Evolutionary conservation across 2,329 filamentous ascomycete genomes (phyloP).

Genomic region (Phialophora tarda): DNA sequence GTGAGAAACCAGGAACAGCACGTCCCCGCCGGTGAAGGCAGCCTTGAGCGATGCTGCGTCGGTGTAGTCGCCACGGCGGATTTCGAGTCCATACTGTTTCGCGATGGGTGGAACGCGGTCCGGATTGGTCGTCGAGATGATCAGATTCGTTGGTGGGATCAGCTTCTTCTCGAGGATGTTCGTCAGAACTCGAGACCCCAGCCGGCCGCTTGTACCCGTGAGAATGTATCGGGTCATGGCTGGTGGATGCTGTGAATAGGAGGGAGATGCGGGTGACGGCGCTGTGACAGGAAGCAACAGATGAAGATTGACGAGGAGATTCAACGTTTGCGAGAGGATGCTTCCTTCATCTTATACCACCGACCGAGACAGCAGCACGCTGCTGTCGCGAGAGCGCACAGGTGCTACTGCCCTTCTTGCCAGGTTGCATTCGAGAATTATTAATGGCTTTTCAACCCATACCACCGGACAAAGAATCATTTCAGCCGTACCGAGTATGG

Average conservation of each 20-base stretch:
- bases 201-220: constrained; percentile 7
- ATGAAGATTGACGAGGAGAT: not conserved
- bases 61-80: constrained; percentile 6
- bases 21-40: constrained; percentile 4
- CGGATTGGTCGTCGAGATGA: constrained; percentile 13
- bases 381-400: not conserved
- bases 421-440: not conserved
- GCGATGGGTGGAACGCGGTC: constrained; percentile 6
- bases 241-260: not conserved
- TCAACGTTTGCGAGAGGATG: not conserved
- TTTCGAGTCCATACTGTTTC: constrained; percentile 4
- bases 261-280: not conserved
- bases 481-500: not conserved
- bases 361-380: not conserved
- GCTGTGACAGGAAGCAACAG: not conserved
- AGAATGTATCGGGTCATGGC: constrained; percentile 11
- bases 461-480: not conserved
- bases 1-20: constrained; percentile 15
- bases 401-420: constrained; percentile 1
- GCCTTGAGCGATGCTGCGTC: constrained; percentile 1
- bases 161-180: constrained; percentile 6
- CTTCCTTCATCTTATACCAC: not conserved
- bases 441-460: not conserved
- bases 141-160: constrained; percentile 4
- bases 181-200: constrained; percentile 6